Evolutionary conservation across 2,329 filamentous ascomycete genomes (phyloP), one percentile per base, ranked within the genome.

Genomic region (Xylariaceae sp.): DNA sequence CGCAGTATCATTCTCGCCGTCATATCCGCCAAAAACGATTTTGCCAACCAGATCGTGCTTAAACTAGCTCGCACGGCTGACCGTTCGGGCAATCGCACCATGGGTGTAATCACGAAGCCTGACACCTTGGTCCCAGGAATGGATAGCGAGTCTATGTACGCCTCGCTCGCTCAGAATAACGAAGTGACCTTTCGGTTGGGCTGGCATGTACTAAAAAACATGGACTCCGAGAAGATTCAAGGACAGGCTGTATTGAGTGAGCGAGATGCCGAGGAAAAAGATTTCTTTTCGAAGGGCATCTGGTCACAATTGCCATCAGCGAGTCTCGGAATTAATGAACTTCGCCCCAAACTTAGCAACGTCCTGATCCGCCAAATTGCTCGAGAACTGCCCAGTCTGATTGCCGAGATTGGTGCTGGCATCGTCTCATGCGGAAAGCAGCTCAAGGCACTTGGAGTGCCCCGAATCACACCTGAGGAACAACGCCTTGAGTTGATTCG

Each of bases 1-100:
- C 73, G 82, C 4, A 87, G 78, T 64, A 84, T 88, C 58, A 83
- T 87, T 1, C 74, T 88, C 1, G 80, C 83, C 1, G 80, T 86
- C 0, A 75, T 87, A 0, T 81, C 79, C 0, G 82, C 82, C 0
- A 81, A 80, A 55, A 78, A 78, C 44, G 82, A 88, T 56, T 79
- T 79, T 63, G 81, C 81, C 4, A 81, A 84, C 37, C 86, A 89
- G 65, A 73, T 77, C 8, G 79, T 89, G 3, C 72, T 83, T 0
- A 75, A 80, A 10, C 66, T 78, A 48, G 76, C 82, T 10, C 77
- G 81, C 5, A 52, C 59, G 1, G 61, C 63, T 0, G 63, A 69
- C 53, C 63, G 68, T 8, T 63, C 71, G 6, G 76, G 77, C 2
- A 63, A 63, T 3, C 76, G 80, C 6, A 82, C 80, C 6, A 69